Evolutionary conservation across 495 filamentous ascomycete species (phyloP).

Genomic region (Xylaria bambusicola): DNA sequence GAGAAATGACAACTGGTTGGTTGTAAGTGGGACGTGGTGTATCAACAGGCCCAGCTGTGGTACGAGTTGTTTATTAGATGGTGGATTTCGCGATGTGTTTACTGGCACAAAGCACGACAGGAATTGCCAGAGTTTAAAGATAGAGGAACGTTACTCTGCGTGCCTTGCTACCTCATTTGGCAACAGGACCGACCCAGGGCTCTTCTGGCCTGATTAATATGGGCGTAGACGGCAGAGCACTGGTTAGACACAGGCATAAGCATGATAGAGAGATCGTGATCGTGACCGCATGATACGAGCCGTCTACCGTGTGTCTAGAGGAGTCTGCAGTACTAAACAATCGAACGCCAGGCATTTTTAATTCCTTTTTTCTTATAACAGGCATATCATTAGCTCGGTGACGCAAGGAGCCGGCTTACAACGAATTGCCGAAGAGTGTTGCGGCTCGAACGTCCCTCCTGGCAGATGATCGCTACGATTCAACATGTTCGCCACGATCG

Average conservation of each 20-base stretch:
- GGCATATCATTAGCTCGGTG: not conserved
- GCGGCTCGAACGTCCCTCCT: conserved; percentile 9
- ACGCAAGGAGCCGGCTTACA: conserved; percentile 1
- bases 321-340: not conserved
- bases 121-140: not conserved
- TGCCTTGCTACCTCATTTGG: conserved; percentile 1
- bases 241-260: not conserved
- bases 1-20: not conserved
- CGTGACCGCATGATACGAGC: not conserved
- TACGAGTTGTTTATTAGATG: not conserved
- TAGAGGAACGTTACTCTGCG: not conserved
- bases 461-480: conserved; percentile 23
- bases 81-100: not conserved
- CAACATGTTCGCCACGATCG: conserved; percentile 28
- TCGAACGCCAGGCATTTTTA: not conserved
- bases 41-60: not conserved
- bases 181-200: not conserved
- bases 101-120: not conserved
- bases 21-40: not conserved
- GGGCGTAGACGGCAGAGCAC: not conserved
- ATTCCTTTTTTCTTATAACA: not conserved
- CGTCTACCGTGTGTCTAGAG: not conserved
- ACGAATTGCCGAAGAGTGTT: not conserved
- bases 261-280: conserved; percentile 3
- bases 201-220: not conserved